These are phyloP conservation scores for Cardamine chenopodiifolia DNA, from an alignment of 345 rosid species.

Conservation along the genomic window DNA sequence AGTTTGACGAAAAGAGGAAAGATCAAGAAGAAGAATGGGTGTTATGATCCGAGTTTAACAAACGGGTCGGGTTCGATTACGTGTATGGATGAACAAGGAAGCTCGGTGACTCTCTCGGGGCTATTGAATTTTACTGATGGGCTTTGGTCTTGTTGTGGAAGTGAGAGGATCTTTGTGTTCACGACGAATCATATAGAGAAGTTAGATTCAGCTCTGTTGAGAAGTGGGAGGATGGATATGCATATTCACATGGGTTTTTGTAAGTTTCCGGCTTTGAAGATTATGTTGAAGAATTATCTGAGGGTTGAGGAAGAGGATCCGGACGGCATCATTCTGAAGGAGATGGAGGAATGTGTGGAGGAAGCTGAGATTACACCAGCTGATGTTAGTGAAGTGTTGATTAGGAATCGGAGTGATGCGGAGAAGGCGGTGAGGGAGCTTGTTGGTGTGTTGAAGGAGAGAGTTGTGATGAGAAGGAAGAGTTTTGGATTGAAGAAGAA, in stretches of 20 bases:
- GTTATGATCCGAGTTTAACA: conserved; percentile 38
- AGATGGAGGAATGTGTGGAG: conserved; percentile 52
- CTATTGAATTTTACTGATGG: conserved; percentile 92
- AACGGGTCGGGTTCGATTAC: conserved; percentile 54
- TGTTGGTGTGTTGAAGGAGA: conserved; percentile 53
- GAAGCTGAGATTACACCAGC: conserved; percentile 90
- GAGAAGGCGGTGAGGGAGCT: conserved; percentile 64
- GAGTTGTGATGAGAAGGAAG: conserved; percentile 50
- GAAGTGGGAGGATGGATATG: conserved; percentile 98
- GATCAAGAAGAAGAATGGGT: conserved; percentile 37
- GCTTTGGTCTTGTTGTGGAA: conserved; percentile 97
- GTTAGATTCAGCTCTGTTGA: conserved; percentile 78
- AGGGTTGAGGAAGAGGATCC: conserved; percentile 46
- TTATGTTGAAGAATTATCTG: conserved; percentile 70
- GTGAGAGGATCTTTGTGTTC: conserved; percentile 90
- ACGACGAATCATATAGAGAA: conserved; percentile 88
- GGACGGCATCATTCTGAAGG: conserved; percentile 40
- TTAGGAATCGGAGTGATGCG: conserved; percentile 61
- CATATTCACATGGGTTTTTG: conserved; percentile 88
- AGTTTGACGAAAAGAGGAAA: conserved; percentile 52
- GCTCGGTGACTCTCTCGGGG: conserved; percentile 72
- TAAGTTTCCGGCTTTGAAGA: conserved; percentile 61
- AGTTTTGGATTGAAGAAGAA: conserved; percentile 27
- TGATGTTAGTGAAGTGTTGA: conserved; percentile 79
- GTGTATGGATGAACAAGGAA: conserved; percentile 36